Evolutionary conservation across 805 yeast species (phyloP).

Genomic region (Hanseniaspora thailandica): DNA sequence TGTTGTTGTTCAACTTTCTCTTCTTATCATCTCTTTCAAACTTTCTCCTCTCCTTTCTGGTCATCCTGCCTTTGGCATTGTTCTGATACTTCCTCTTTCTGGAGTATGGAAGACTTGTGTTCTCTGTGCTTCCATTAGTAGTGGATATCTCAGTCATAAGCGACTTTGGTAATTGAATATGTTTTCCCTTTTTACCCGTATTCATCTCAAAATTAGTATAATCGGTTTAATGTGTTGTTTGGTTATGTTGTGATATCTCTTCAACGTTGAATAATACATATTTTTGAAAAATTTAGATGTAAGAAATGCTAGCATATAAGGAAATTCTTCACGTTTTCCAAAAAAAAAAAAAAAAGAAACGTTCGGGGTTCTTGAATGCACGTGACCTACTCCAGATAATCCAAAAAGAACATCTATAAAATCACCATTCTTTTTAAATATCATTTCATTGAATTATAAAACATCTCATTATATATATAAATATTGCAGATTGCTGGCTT

Average conservation of each 20-base stretch:
- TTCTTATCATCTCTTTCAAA: slow-evolving; percentile 27
- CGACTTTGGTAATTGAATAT: slow-evolving; percentile 30
- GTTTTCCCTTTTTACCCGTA: slow-evolving; percentile 18
- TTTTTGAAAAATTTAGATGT: not conserved
- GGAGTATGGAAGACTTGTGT: not conserved
- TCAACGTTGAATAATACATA: too few relatives aligned
- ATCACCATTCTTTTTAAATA: too few relatives aligned
- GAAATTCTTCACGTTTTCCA: not conserved
- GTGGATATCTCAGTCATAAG: slow-evolving; percentile 42
- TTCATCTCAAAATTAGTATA: too few relatives aligned
- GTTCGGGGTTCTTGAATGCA: not conserved
- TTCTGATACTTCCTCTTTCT: slow-evolving; percentile 29
- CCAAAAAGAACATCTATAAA: too few relatives aligned
- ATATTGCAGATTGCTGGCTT: too few relatives aligned
- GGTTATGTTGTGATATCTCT: too few relatives aligned
- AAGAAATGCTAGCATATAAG: not conserved
- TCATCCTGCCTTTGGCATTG: slow-evolving; percentile 19
- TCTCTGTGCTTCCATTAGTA: slow-evolving; percentile 17
- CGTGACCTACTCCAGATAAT: not conserved
- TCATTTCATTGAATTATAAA: not conserved
- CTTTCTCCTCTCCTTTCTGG: slow-evolving; percentile 36
- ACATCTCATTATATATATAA: not conserved
- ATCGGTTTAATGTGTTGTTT: too few relatives aligned
- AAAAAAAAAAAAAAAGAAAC: slow-evolving; percentile 5
- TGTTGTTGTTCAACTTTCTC: slow-evolving; percentile 17